Conservation (phyloP, 2,329 filamentous ascomycete species). For the Clonostachys solani region DNA sequence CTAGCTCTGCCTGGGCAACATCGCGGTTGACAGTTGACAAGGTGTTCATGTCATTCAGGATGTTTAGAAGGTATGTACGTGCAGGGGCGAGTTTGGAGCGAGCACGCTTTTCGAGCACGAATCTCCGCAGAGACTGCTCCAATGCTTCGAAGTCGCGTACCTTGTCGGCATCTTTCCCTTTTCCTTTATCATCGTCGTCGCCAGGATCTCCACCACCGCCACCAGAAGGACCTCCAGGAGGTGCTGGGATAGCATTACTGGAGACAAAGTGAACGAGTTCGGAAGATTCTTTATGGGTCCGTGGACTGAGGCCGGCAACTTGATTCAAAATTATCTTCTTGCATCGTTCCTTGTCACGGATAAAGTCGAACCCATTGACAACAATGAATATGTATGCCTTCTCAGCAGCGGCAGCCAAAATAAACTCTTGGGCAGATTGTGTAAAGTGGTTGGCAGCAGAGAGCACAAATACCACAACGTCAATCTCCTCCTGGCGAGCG, state of each 20-base stretch:
- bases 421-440: constrained; percentile 95
- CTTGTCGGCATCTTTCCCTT: constrained; percentile 86
- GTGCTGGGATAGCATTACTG: constrained; percentile 86
- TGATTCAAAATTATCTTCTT: constrained; percentile 92
- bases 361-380: constrained; percentile 94
- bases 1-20: constrained; percentile 78
- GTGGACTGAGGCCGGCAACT: constrained; percentile 80
- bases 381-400: constrained; percentile 99
- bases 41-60: constrained; percentile 80
- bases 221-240: constrained; percentile 50
- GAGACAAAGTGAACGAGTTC: constrained; percentile 98
- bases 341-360: constrained; percentile 85
- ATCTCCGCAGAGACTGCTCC: constrained; percentile 83
- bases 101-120: constrained; percentile 93
- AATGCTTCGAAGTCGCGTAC: constrained; percentile 84
- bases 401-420: constrained; percentile 89
- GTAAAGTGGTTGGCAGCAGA: constrained; percentile 98
- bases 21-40: constrained; percentile 85
- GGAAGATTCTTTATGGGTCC: constrained; percentile 85
- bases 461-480: constrained; percentile 97
- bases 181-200: constrained; percentile 60
- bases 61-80: constrained; percentile 91
- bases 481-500: constrained; percentile 95
- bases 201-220: constrained; percentile 52
- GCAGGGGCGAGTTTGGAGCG: constrained; percentile 94